Conservation (phyloP, 1,284 basidiomycete species). For the Ustilago shanxiensis region DNA sequence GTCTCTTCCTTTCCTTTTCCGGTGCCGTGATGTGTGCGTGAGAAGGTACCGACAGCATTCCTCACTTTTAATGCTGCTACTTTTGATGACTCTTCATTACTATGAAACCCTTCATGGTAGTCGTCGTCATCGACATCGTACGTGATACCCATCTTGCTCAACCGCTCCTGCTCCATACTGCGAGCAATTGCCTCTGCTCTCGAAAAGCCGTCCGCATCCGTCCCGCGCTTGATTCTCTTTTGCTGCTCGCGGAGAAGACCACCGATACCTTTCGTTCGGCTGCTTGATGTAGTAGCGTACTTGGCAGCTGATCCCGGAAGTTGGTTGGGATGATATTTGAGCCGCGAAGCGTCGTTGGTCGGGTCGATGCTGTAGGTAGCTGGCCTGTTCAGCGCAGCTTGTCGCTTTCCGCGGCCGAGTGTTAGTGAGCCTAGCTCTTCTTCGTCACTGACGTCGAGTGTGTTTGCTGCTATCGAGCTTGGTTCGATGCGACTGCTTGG, state of each 20-base stretch:
- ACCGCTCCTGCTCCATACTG: conserved; percentile 44
- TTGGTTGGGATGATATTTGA: conserved; percentile 24
- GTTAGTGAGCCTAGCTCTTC: conserved; percentile 36
- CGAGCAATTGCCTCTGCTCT: conserved; percentile 40
- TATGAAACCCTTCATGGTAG: neutral
- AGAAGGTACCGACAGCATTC: neutral
- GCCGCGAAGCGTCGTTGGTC: conserved; percentile 31
- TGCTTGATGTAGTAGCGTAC: conserved; percentile 2
- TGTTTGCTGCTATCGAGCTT: neutral
- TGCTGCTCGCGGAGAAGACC: conserved; percentile 27
- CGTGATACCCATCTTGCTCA: conserved; percentile 31
- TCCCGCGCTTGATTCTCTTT: conserved; percentile 28
- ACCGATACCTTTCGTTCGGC: conserved; percentile 13
- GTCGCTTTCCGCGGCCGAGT: conserved; percentile 24
- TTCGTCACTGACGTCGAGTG: conserved; percentile 16
- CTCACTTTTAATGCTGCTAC: neutral
- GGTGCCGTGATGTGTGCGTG: neutral
- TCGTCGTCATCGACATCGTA: neutral
- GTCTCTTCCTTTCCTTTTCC: conserved; percentile 13
- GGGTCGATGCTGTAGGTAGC: conserved; percentile 43
- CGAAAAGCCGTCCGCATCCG: conserved; percentile 39
- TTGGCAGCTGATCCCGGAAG: conserved; percentile 12
- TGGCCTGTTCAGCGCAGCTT: conserved; percentile 40
- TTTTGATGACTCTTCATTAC: no score
- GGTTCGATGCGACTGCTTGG: neutral